Evolutionary conservation across 305 asterid genomes (phyloP), one percentile per base, ranked within the genome.

Genomic region (Petunia hybrid): DNA sequence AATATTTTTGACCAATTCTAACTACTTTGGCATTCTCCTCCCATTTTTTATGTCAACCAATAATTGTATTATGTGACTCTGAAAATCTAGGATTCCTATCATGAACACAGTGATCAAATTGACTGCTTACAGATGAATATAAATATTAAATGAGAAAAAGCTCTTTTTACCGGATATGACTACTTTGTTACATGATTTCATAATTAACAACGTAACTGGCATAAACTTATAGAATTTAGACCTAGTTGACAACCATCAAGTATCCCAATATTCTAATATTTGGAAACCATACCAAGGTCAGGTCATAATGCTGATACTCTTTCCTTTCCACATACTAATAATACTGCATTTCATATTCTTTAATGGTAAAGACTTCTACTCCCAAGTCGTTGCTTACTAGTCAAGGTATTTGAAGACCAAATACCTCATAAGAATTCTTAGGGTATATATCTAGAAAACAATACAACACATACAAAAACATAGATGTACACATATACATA

Each of bases 1-100:
- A 76, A 84, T 75, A 81, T 63, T 81, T 81, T 90, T 89, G 89
- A 87, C 92, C 88, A 83, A 69, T 83, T 86, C 87, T 55, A 76
- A 77, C 80, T 3, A 57, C 80, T 80, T 39, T 38, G 42, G 39
- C 81, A 75, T 75, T 14, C 67, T 36, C 56, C 48, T 51, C 4
- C 57, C 22, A 1, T 31, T 42, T 55, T 35, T 42, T n/a, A 39
- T 71, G 43, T 31, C 13, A 13, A 36, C 63, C 55, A 51, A 74
- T 71, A 71, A 71, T 71, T 38, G 31, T 13, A 40, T 59, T 76
- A 53, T 56, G 4, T 8, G 22, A 74, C 5, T 16, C 3, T 36
- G 35, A 14, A 76, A 8, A 80, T 70, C 53, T 43, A 36, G 78
- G 78, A 36, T 73, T 73, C 63, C 5, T 51, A 53, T 53, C 59